Evolutionary conservation across 1,139 yeast genomes (phyloP).

Genomic region (Casaregolazyma lundiana): DNA sequence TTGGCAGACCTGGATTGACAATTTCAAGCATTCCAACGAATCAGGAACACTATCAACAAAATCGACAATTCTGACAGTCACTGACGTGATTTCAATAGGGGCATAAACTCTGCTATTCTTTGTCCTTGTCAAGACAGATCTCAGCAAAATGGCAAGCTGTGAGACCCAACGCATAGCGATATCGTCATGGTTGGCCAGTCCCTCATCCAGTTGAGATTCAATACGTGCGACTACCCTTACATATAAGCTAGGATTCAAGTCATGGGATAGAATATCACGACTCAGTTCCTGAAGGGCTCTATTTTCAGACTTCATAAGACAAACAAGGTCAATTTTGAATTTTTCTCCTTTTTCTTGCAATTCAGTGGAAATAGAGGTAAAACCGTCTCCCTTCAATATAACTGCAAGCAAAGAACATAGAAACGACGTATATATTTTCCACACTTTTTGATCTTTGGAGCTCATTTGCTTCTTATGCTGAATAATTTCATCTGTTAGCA

Average conservation of each 20-base stretch:
- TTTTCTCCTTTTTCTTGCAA: conserved; percentile 25
- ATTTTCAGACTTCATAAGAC: conserved; percentile 23
- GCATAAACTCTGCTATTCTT: conserved; percentile 38
- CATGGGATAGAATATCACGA: conserved; percentile 44
- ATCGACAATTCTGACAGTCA: conserved; percentile 36
- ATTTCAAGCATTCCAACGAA: conserved; percentile 40
- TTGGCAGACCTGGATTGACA: conserved; percentile 58
- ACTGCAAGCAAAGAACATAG: conserved; percentile 40
- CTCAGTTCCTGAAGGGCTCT: conserved; percentile 42
- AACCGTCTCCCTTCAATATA: conserved; percentile 23
- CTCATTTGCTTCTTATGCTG: conserved; percentile 8
- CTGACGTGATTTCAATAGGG: conserved; percentile 39
- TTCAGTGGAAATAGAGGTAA: conserved; percentile 23
- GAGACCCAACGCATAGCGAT: conserved; percentile 33
- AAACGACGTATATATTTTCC: conserved; percentile 41
- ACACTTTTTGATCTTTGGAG: conserved; percentile 20
- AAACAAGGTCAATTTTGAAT: conserved; percentile 25
- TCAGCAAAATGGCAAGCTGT: conserved; percentile 39
- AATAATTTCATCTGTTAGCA: conserved; percentile 33
- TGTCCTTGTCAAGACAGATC: conserved; percentile 40
- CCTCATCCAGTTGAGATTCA: conserved; percentile 24
- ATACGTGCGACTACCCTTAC: conserved; percentile 36
- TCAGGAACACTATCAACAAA: conserved; percentile 35
- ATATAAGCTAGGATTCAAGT: conserved; percentile 42
- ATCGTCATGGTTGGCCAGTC: conserved; percentile 16